These are phyloP conservation scores for Boletellus ananas DNA, from an alignment of 768 basidiomycete species.

Conservation along the genomic window DNA sequence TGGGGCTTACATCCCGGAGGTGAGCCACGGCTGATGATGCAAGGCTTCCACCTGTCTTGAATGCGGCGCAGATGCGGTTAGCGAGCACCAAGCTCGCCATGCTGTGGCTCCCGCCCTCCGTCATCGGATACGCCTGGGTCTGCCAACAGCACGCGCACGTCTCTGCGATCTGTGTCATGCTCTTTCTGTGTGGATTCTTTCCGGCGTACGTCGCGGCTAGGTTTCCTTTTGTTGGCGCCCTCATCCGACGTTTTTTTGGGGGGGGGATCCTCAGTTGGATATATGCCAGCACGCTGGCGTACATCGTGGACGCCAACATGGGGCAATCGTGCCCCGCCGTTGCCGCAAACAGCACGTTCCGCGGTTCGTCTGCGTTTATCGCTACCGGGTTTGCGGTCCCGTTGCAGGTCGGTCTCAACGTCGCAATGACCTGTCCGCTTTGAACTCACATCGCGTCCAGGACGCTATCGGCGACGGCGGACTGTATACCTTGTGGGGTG, in stretches of 20 bases:
- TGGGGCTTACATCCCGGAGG: constrained; percentile 52
- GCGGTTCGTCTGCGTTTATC: constrained; percentile 65
- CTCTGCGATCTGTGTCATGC: constrained; percentile 63
- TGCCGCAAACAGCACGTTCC: constrained; percentile 72
- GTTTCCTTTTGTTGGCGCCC: too few species aligned
- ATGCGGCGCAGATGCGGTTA: constrained; percentile 59
- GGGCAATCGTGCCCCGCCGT: constrained; percentile 77
- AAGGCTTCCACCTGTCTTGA: too few species aligned
- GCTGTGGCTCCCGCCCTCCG: constrained; percentile 47
- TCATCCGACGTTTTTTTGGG: too few species aligned
- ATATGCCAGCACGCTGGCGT: constrained; percentile 71
- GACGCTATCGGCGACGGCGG: constrained; percentile 77
- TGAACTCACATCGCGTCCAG: constrained; percentile 28
- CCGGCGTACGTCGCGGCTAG: constrained; percentile 45
- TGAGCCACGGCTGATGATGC: constrained; percentile 22
- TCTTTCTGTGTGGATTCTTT: constrained; percentile 73
- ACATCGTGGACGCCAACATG: constrained; percentile 82
- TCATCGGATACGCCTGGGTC: constrained; percentile 76
- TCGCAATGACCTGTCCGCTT: not conserved
- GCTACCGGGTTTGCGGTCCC: constrained; percentile 75
- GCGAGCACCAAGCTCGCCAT: constrained; percentile 59
- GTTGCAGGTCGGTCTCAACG: constrained; percentile 40
- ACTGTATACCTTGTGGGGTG: constrained; percentile 67
- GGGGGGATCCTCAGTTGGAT: constrained; percentile 41
- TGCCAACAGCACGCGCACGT: constrained; percentile 61